A percentile compares a stretch with the other conserved stretches of the same genome.
phyloP scores from a whole-genome alignment of 176 grass and related monocot species.

The Thinopyrum elongatum region DNA sequence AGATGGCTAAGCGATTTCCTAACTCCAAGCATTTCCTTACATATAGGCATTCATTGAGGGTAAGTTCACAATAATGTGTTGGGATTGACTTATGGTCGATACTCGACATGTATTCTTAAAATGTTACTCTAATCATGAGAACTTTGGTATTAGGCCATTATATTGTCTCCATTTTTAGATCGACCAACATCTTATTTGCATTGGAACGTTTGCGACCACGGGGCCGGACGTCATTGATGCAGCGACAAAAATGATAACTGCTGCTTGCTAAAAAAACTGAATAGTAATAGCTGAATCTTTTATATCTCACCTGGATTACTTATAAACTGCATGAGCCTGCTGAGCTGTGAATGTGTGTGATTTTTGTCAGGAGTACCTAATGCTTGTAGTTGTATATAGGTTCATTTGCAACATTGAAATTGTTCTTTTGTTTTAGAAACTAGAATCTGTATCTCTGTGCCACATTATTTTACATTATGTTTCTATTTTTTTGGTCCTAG shows the following conservation, averaged over 20 bases:
- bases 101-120: neutral
- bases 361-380: neutral
- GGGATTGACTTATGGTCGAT: constrained; percentile 4
- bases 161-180: neutral
- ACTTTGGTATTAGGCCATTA: neutral
- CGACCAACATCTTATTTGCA: neutral
- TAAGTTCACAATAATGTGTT: constrained; percentile 30
- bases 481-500: neutral
- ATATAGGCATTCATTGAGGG: constrained; percentile 91
- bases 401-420: neutral
- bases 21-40: constrained; percentile 90
- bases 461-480: neutral
- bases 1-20: constrained; percentile 78
- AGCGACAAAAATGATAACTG: neutral
- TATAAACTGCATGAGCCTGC: neutral
- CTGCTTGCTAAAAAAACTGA: neutral
- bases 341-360: neutral
- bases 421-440: neutral
- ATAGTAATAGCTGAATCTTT: constrained; percentile 18
- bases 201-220: neutral
- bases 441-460: constrained; percentile 3
- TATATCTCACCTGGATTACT: neutral
- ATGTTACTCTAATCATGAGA: neutral
- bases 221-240: neutral
- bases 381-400: neutral